These are phyloP conservation scores for Exobasidium cylindrosporum DNA, from an alignment of 1,284 basidiomycete species.

Conservation along the genomic window DNA sequence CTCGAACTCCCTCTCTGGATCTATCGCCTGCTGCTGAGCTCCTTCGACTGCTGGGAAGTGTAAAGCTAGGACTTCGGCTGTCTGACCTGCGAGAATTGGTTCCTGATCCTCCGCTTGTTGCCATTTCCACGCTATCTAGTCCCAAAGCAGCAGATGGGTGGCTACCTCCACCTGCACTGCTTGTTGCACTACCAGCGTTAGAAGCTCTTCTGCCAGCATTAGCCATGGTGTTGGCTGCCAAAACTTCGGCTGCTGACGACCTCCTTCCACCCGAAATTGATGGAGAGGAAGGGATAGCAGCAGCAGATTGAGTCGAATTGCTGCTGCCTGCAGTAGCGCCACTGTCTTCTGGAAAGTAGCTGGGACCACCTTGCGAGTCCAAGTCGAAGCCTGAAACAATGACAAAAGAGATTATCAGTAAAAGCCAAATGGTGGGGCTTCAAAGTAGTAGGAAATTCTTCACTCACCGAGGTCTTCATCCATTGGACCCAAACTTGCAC, in stretches of 20 bases:
- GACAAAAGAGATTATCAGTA: not conserved
- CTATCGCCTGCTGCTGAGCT: constrained; percentile 31
- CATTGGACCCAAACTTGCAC: constrained; percentile 35
- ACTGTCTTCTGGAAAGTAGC: constrained; percentile 9
- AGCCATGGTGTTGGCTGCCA: constrained; percentile 45
- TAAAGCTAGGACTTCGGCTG: constrained; percentile 32
- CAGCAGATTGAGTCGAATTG: not conserved
- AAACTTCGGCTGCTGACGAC: constrained; percentile 28
- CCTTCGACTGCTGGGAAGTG: constrained; percentile 37
- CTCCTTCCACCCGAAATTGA: not conserved
- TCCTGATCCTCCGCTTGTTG: constrained; percentile 8
- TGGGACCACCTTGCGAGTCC: constrained; percentile 19
- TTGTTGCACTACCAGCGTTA: not conserved
- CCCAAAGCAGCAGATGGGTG: constrained; percentile 27
- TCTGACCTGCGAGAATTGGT: constrained; percentile 2
- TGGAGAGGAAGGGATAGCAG: not conserved
- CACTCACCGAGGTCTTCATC: constrained; percentile 37
- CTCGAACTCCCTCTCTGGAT: constrained; percentile 31
- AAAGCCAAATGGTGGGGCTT: not conserved
- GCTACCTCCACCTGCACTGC: constrained; percentile 11
- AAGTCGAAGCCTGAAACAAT: constrained; percentile 35
- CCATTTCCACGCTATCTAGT: constrained; percentile 36
- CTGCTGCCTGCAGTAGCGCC: not conserved
- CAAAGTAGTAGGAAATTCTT: not conserved
- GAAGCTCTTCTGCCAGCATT: constrained; percentile 28